These are phyloP conservation scores for Rhodotorula toruloides DNA, from an alignment of 768 basidiomycete species.

Conservation along the genomic window DNA sequence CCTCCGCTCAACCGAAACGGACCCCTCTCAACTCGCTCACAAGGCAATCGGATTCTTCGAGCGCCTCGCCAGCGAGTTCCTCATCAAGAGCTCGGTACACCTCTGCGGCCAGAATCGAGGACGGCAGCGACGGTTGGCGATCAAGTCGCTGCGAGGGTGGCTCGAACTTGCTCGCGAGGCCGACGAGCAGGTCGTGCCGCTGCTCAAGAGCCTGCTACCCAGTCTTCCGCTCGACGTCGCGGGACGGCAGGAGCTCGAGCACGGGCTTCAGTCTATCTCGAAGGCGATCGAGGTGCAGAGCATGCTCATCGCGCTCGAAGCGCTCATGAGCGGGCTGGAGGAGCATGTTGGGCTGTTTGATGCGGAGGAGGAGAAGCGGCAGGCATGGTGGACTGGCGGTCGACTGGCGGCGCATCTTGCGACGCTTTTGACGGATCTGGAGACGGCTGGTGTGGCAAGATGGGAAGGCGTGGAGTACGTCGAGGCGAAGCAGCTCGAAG, in stretches of 20 bases:
- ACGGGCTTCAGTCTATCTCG: background rate
- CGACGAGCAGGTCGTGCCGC: too few relatives aligned
- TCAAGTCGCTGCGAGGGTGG: conserved; percentile 1
- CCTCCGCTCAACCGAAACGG: background rate
- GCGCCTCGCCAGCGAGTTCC: background rate
- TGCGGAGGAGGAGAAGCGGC: background rate
- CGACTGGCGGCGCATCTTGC: background rate
- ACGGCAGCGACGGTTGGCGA: conserved; percentile 14
- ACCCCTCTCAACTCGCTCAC: conserved; percentile 12
- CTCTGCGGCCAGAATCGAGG: conserved; percentile 23
- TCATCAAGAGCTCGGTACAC: background rate
- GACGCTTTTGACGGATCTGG: background rate
- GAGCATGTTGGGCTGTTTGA: conserved; percentile 4
- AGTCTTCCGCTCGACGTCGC: too few relatives aligned
- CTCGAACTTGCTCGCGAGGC: conserved; percentile 5
- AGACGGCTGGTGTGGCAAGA: background rate
- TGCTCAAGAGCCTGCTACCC: background rate
- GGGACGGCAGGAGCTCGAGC: background rate
- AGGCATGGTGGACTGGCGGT: conserved; percentile 22
- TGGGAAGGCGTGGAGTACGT: conserved; percentile 1
- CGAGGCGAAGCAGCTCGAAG: background rate
- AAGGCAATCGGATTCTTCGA: conserved; percentile 8
- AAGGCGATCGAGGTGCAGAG: conserved; percentile 1
- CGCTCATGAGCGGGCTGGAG: conserved; percentile 23
- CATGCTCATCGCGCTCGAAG: conserved; percentile 17